Evolutionary conservation across 345 rosid species (phyloP).

Genomic region (Brassica cretica): DNA sequence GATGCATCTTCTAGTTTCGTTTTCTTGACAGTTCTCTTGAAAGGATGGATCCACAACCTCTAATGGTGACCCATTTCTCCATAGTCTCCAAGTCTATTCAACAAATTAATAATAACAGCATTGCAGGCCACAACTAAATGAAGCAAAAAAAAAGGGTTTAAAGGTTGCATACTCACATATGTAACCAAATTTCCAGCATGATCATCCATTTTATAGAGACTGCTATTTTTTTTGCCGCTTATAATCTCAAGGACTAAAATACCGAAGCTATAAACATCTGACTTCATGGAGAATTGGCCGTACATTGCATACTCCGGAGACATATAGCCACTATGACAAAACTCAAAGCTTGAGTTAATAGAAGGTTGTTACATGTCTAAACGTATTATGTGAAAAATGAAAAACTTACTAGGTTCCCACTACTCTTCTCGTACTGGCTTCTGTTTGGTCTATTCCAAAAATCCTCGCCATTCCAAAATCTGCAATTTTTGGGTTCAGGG

Average conservation of each 20-base stretch:
- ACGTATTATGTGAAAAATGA: background rate
- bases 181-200: slow-evolving; percentile 18
- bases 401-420: slow-evolving; percentile 55
- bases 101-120: background rate
- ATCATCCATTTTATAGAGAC: background rate
- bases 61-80: slow-evolving; percentile 6
- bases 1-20: background rate
- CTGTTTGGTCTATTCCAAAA: slow-evolving; percentile 40
- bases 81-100: background rate
- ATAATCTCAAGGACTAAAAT: slow-evolving; percentile 36
- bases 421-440: slow-evolving; percentile 42
- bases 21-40: background rate
- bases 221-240: slow-evolving; percentile 24
- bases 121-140: background rate
- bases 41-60: slow-evolving; percentile 1
- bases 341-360: background rate
- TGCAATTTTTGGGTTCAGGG: slow-evolving; percentile 45
- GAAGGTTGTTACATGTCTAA: background rate
- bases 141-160: background rate
- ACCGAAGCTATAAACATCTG: slow-evolving; percentile 39
- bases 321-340: slow-evolving; percentile 32
- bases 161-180: slow-evolving; percentile 32
- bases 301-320: slow-evolving; percentile 38
- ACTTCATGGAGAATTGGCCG: slow-evolving; percentile 38
- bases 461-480: slow-evolving; percentile 54